Conservation (phyloP, 2,329 filamentous ascomycete genomes). For the Cryphonectria japonica region DNA sequence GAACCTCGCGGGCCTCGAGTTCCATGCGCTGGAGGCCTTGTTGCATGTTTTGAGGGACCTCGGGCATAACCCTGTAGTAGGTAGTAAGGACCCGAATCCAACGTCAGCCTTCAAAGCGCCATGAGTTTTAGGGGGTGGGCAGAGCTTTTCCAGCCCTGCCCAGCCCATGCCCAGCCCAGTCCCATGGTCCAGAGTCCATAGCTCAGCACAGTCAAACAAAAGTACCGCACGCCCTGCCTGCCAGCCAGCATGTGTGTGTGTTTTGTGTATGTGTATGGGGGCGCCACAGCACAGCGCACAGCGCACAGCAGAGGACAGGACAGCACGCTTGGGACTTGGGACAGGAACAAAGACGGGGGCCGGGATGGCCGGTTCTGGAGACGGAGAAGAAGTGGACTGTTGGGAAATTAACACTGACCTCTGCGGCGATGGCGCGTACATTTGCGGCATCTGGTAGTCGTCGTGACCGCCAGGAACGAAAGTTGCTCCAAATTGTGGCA, state of each 20-base stretch:
- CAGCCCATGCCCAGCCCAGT: neutral
- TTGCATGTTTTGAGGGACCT: constrained; percentile 96
- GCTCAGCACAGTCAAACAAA: constrained; percentile 2
- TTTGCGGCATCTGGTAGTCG: constrained; percentile 65
- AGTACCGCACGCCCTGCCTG: constrained; percentile 15
- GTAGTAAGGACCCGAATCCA: constrained; percentile 38
- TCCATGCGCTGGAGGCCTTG: constrained; percentile 91
- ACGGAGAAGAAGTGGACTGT: constrained; percentile 20
- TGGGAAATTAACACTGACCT: constrained; percentile 46
- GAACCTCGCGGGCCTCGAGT: constrained; percentile 68
- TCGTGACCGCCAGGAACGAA: constrained; percentile 62
- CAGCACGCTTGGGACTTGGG: neutral
- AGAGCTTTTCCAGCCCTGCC: neutral
- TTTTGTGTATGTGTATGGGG: constrained; percentile 5
- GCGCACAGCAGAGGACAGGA: too few species aligned
- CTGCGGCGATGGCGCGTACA: constrained; percentile 61
- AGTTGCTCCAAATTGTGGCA: constrained; percentile 57
- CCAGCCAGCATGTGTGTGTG: neutral
- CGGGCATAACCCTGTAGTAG: constrained; percentile 78
- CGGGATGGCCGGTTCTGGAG: constrained; percentile 19
- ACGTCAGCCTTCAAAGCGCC: constrained; percentile 42
- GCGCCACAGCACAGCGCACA: constrained; percentile 9
- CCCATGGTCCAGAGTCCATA: neutral
- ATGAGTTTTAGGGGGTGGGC: constrained; percentile 22
- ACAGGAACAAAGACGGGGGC: constrained; percentile 1